Evolutionary conservation across 176 grass and related monocot genomes (phyloP), one percentile per base, ranked within the genome.

Genomic region (Tillandsia leiboldiana): DNA sequence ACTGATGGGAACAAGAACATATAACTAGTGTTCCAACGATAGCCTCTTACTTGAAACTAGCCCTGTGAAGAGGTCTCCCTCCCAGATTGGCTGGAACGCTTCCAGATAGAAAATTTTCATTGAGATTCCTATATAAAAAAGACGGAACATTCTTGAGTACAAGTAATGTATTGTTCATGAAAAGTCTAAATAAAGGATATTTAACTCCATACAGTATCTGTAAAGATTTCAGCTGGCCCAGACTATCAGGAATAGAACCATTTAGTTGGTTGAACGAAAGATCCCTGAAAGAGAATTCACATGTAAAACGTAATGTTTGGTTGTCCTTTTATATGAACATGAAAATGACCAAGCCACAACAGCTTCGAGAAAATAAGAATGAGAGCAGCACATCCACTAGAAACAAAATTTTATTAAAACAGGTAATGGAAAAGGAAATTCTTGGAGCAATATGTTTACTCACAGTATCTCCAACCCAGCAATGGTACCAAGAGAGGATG

Each of bases 31-130:
- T 29, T 2, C 8, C 9, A 57, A 65, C 14, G 20, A 3, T 33
- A 59, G 47, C 2, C 67, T 64, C 77, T 90, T 82, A 93, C 94
- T 99, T 99, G 57, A 99, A 99, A 75, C 94, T 86, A 81, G 87
- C 94, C 79, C 94, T 86, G 74, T 93, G 94, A 67, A 99, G 82
- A 76, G 89, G 89, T 66, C 94, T 92, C 79, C 94, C 94, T 48
- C 94, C 94, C 26, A 99, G 78, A 56, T 61, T 90, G 66, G 87
- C 84, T 9, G 94, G 94, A 79, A 99, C 89, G 70, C 76, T 90
- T 78, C 94, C 94, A 47, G 94, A 90, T 59, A 99, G 80, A 82
- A 17, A 77, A 74, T 99, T 99, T 59, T 82, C 94, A 82, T 99
- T 99, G 62, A 99, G 84, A 78, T 99, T 90, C 72, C 94, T 99